Evolutionary conservation across 805 yeast genomes (phyloP).

Genomic region (Pichia manshurica): DNA sequence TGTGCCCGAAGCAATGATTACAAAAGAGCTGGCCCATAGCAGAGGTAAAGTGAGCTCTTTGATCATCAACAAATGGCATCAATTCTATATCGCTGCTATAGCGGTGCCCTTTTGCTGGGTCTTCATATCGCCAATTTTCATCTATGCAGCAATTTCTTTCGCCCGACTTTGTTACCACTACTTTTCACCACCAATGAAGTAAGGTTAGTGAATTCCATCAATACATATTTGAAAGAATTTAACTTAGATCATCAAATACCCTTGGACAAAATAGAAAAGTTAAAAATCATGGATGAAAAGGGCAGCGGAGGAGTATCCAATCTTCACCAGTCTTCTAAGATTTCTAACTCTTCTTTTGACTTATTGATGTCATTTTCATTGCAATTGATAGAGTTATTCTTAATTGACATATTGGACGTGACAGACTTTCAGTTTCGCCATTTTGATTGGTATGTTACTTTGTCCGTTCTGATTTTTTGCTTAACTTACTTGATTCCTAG

Average conservation of each 20-base stretch:
- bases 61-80: constrained; percentile 1
- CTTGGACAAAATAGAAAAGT: neutral
- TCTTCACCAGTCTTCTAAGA: neutral
- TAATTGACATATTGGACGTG: constrained; percentile 25
- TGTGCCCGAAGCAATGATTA: too few relatives aligned
- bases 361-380: constrained; percentile 25
- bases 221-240: neutral
- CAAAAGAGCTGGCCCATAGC: too few relatives aligned
- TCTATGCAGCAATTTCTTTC: constrained; percentile 5
- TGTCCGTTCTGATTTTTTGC: constrained; percentile 35
- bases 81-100: neutral
- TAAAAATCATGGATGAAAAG: neutral
- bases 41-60: too few relatives aligned
- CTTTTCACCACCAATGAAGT: constrained; percentile 5
- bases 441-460: constrained; percentile 34
- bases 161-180: constrained; percentile 9
- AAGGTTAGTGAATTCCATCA: constrained; percentile 3
- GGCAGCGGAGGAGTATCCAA: neutral
- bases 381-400: constrained; percentile 25
- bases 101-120: neutral
- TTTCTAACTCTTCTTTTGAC: constrained; percentile 16
- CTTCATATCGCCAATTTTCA: constrained; percentile 6
- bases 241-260: constrained; percentile 1
- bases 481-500: constrained; percentile 42
- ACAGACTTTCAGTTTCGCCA: constrained; percentile 26